Conservation (phyloP, 2,329 filamentous ascomycete species). For the Alternaria arborescens region DNA sequence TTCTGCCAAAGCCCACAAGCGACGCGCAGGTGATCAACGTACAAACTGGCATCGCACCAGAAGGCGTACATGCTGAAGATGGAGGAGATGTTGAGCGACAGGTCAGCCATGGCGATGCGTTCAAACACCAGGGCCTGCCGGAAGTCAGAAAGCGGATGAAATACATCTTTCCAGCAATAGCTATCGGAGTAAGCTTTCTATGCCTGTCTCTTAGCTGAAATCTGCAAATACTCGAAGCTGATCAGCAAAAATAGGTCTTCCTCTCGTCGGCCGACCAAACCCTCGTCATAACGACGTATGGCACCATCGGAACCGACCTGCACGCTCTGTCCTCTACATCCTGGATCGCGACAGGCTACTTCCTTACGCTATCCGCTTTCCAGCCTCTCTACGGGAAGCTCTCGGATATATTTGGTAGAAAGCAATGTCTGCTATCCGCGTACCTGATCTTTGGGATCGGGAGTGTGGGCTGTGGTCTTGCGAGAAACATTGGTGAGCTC, state of each 20-base stretch:
- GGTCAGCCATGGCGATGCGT: constrained; percentile 39
- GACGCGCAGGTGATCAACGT: constrained; percentile 31
- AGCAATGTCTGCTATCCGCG: constrained; percentile 69
- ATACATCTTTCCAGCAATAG: constrained; percentile 68
- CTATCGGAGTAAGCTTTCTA: constrained; percentile 63
- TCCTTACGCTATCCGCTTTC: constrained; percentile 76
- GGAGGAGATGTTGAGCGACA: constrained; percentile 50
- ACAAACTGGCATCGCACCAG: constrained; percentile 36
- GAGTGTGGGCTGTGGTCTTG: constrained; percentile 69
- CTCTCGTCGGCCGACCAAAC: constrained; percentile 78
- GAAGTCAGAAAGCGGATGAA: constrained; percentile 62
- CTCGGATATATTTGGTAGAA: constrained; percentile 75
- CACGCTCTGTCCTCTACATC: constrained; percentile 76
- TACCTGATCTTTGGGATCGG: constrained; percentile 72
- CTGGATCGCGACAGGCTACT: constrained; percentile 76
- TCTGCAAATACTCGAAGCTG: not conserved
- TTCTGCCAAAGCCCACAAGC: constrained; percentile 46
- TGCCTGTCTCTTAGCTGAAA: not conserved
- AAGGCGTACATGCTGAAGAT: constrained; percentile 24
- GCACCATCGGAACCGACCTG: constrained; percentile 77
- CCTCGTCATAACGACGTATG: constrained; percentile 79
- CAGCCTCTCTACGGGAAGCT: constrained; percentile 78
- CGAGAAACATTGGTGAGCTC: constrained; percentile 70
- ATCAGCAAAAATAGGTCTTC: constrained; percentile 64
- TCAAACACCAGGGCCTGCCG: constrained; percentile 56